These are phyloP conservation scores for Diaporthe sp. DNA, from an alignment of 2,329 filamentous ascomycete species.

Conservation along the genomic window DNA sequence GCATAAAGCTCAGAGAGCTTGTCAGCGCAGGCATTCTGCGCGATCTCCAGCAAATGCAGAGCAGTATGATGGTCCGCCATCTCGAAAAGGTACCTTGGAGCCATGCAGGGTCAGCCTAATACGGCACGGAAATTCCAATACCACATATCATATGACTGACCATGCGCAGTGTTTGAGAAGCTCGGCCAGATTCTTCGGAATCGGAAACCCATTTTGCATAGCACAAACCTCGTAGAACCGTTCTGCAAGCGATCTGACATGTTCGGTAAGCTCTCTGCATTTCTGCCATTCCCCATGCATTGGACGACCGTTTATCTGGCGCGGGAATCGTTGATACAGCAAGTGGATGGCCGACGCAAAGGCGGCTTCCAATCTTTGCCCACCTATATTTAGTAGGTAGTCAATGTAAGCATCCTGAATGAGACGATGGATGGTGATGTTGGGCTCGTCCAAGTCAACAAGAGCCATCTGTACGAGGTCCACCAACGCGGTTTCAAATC, in stretches of 20 bases:
- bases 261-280: background rate
- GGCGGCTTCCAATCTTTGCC: background rate
- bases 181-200: background rate
- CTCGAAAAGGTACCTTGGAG: background rate
- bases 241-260: background rate
- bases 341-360: background rate
- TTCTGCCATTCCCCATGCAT: background rate
- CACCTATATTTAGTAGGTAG: background rate
- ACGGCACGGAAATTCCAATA: rapidly evolving
- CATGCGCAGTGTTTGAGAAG: background rate
- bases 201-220: background rate
- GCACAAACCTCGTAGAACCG: background rate
- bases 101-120: background rate
- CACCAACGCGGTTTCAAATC: background rate
- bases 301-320: background rate
- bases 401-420: background rate
- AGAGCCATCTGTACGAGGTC: background rate
- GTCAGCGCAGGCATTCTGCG: background rate
- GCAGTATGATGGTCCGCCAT: background rate
- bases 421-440: background rate
- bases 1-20: background rate
- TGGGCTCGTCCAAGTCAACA: background rate
- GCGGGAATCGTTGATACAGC: background rate
- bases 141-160: background rate
- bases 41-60: background rate